phyloP scores from a whole-genome alignment of 2,329 filamentous ascomycete genomes.

The Scytalidium sp. region DNA sequence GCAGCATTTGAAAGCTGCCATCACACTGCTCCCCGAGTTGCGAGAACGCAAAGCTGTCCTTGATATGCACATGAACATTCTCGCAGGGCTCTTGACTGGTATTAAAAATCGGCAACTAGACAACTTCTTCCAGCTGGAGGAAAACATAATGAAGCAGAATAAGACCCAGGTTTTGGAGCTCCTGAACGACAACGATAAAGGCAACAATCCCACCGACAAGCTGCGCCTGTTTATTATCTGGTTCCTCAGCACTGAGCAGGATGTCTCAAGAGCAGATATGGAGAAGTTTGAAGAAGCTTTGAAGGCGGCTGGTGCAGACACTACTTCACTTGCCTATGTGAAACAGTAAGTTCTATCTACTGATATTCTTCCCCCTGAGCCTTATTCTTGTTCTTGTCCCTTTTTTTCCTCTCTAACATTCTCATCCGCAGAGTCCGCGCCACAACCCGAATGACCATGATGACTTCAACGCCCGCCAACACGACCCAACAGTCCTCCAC shows the following conservation, averaged over 20 bases:
- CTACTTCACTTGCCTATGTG: conserved; percentile 78
- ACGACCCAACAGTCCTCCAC: conserved; percentile 54
- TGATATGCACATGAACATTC: conserved; percentile 99
- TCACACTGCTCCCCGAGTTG: conserved; percentile 87
- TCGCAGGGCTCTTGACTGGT: conserved; percentile 70
- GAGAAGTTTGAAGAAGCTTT: conserved; percentile 83
- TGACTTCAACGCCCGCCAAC: conserved; percentile 72
- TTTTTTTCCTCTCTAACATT: conserved; percentile 7
- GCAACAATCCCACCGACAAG: conserved; percentile 82
- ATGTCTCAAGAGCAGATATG: conserved; percentile 79
- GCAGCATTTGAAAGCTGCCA: conserved; percentile 92
- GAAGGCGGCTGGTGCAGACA: conserved; percentile 70
- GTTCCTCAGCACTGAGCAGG: conserved; percentile 91
- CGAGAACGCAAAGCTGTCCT: conserved; percentile 88
- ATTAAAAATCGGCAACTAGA: conserved; percentile 96
- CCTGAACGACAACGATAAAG: conserved; percentile 77
- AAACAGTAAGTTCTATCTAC: conserved; percentile 61
- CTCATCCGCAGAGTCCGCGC: conserved; percentile 70
- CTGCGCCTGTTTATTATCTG: conserved; percentile 94
- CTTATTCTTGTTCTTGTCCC: not conserved
- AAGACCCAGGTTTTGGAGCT: conserved; percentile 86
- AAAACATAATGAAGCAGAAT: conserved; percentile 86
- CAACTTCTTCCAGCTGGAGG: conserved; percentile 93
- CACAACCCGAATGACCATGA: conserved; percentile 97
- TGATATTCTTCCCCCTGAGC: not conserved